Base-by-base conservation (phyloP, 225 moss, liverwort and hornwort species). In the Sphagnum tenellum region DNA sequence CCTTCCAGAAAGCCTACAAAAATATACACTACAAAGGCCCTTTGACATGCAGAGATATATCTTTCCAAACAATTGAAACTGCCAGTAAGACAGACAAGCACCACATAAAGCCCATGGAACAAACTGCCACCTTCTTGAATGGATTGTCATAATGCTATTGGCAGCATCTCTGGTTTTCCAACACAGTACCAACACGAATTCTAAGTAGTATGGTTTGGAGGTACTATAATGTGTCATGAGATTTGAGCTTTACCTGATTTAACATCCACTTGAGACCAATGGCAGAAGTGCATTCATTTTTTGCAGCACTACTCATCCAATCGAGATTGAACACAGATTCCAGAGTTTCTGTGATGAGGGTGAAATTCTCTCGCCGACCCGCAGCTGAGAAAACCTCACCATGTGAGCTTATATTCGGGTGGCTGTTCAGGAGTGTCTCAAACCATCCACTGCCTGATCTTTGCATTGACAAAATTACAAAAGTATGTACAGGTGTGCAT, bases 251-350 rank as follows among this genome's bases (percentile, higher is more conserved):
- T 73, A 82, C 86, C 86, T 86, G 86, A 79, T 86, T 86, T 45
- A 82, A 77, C 86, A 86, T 86, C 86, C 86, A 86, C 70, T 86
- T 86, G 55, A 82, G 79, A 56, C 86, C 86, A 45, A 86, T 82
- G 7, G 86, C 86, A 61, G 82, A 58, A 50, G 82, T 86, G 64
- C 86, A 86, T 50, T 69, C 66, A 45, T 78, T 75, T 69, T 86
- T 86, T 8, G 68, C 70, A 49, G 86, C 82, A 73, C 86, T 86
- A 82, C 79, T 86, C 29, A 64, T 59, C 82, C 82, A 82, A 4
- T 86, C 82, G 2, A 86, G 72, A 70, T 79, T 86, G 56, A 79
- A 86, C 47, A 86, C 7, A 63, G 70, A n/a, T 49, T 86, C 69
- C 11, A 86, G 71, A 2, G 82, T 86, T 52, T 82, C 46, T 47